These are phyloP conservation scores for Orbilia brochopaga DNA, from an alignment of 2,329 filamentous ascomycete genomes.

Conservation along the genomic window DNA sequence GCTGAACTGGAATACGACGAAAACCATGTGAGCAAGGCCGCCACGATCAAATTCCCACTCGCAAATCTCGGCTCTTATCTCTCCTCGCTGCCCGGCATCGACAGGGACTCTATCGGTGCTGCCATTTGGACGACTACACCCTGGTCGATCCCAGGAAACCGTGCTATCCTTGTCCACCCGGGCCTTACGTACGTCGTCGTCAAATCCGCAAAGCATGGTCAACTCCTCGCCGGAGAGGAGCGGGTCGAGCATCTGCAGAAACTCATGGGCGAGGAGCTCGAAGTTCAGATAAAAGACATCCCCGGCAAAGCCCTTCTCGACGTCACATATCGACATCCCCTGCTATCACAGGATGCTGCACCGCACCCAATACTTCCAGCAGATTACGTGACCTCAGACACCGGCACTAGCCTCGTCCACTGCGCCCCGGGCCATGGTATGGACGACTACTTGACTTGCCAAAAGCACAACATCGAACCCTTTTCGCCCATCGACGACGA, in stretches of 20 bases:
- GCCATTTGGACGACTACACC: conserved; percentile 99
- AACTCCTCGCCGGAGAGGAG: conserved; percentile 73
- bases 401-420: conserved; percentile 95
- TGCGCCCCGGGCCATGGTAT: conserved; percentile 93
- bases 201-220: conserved; percentile 63
- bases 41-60: conserved; percentile 81
- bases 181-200: conserved; percentile 77
- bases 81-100: conserved; percentile 55
- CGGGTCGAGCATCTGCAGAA: conserved; percentile 67
- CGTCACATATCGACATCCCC: conserved; percentile 72
- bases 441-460: conserved; percentile 89
- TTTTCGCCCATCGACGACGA: conserved; percentile 83
- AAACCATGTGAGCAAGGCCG: conserved; percentile 72
- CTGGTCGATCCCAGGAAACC: conserved; percentile 94
- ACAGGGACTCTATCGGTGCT: conserved; percentile 68
- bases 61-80: conserved; percentile 59
- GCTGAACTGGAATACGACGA: conserved; percentile 85
- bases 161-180: conserved; percentile 79
- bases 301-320: conserved; percentile 70
- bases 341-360: conserved; percentile 67
- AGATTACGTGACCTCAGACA: conserved; percentile 84
- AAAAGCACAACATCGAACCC: conserved; percentile 71
- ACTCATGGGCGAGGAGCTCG: conserved; percentile 62
- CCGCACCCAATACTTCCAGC: conserved; percentile 77
- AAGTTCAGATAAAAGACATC: conserved; percentile 65